These are phyloP conservation scores for Talaromyces sp. DNA, from an alignment of 2,329 filamentous ascomycete species.

Conservation along the genomic window DNA sequence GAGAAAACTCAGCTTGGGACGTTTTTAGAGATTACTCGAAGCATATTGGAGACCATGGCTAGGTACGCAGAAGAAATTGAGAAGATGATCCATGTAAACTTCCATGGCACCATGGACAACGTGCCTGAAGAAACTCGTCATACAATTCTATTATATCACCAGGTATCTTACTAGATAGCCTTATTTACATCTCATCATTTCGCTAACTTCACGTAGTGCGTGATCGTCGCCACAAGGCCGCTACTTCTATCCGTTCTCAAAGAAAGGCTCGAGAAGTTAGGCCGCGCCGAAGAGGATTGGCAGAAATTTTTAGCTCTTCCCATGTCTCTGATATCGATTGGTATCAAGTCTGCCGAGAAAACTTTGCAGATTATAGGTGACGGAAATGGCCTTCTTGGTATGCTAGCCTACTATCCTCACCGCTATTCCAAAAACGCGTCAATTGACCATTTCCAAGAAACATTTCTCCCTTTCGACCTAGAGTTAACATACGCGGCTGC, in stretches of 20 bases:
- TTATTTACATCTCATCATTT: neutral
- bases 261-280: conserved; percentile 22
- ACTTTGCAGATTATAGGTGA: conserved; percentile 33
- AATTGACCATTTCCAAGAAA: conserved; percentile 17
- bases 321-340: conserved; percentile 31
- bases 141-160: conserved; percentile 35
- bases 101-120: conserved; percentile 28
- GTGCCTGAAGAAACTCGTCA: conserved; percentile 34
- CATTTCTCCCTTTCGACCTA: conserved; percentile 31
- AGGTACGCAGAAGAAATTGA: conserved; percentile 37
- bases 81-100: conserved; percentile 27
- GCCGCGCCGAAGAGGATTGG: conserved; percentile 19
- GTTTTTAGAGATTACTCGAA: conserved; percentile 32
- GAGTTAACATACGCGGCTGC: conserved; percentile 31
- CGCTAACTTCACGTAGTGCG: conserved; percentile 15
- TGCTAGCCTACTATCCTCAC: neutral
- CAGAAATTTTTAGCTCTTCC: conserved; percentile 29
- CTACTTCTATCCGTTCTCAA: conserved; percentile 13
- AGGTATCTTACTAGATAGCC: conserved; percentile 18
- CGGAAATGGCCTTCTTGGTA: conserved; percentile 33
- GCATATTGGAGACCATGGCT: conserved; percentile 31
- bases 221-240: conserved; percentile 11
- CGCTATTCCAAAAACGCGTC: neutral
- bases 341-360: conserved; percentile 39
- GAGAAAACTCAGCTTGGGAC: conserved; percentile 26